phyloP scores from a whole-genome alignment of 495 filamentous ascomycete species.

The Penicillium dipodomyicola region DNA sequence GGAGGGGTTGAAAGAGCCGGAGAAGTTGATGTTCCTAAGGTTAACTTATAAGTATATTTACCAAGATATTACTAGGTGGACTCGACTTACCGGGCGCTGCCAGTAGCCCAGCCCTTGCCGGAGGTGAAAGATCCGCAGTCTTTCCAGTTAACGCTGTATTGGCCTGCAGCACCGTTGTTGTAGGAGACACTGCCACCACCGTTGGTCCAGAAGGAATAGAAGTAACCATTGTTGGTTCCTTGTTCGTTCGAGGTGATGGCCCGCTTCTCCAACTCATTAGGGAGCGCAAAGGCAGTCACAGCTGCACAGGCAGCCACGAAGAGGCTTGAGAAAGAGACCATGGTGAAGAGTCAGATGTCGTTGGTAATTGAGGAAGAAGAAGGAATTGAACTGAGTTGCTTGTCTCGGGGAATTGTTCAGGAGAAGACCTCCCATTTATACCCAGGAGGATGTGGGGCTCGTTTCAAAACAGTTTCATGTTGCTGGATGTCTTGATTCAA shows the following conservation, averaged over 20 bases:
- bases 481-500: conserved; percentile 1
- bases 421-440: conserved; percentile 6
- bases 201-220: conserved; percentile 64
- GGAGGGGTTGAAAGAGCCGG: conserved; percentile 52
- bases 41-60: not conserved
- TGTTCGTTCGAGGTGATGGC: conserved; percentile 40
- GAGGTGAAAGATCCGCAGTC: conserved; percentile 59
- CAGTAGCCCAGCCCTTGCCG: conserved; percentile 62
- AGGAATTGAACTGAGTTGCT: not conserved
- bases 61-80: no score
- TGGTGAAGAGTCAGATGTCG: conserved; percentile 19
- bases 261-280: conserved; percentile 37
- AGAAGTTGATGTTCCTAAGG: conserved; percentile 52
- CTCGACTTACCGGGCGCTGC: conserved; percentile 38
- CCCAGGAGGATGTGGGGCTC: conserved; percentile 1
- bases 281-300: conserved; percentile 39
- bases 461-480: conserved; percentile 4
- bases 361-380: not conserved
- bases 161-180: conserved; percentile 55
- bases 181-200: conserved; percentile 52
- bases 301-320: conserved; percentile 38
- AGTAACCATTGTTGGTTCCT: conserved; percentile 57
- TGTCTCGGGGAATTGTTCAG: not conserved
- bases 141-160: conserved; percentile 55
- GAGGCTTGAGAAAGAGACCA: conserved; percentile 48